phyloP scores from a whole-genome alignment of 768 basidiomycete species.

The Atractiella rhizophila region DNA sequence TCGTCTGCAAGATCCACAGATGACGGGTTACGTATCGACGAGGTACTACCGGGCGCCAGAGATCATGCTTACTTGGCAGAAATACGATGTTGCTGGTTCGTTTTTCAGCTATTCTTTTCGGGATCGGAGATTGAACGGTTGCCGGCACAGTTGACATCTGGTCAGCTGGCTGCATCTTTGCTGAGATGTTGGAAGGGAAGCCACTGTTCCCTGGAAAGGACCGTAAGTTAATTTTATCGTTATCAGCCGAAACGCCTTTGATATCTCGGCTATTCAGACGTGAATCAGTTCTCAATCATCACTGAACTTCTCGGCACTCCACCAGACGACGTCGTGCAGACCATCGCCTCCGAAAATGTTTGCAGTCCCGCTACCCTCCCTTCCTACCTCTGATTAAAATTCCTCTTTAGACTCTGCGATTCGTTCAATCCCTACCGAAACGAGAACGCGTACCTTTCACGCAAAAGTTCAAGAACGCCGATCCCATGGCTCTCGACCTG shows the following conservation, averaged over 20 bases:
- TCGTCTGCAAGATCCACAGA: conserved; percentile 95
- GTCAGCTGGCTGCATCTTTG: conserved; percentile 98
- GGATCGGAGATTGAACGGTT: background rate
- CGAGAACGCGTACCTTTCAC: conserved; percentile 83
- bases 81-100: conserved; percentile 74
- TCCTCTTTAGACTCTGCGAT: conserved; percentile 55
- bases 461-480: conserved; percentile 68
- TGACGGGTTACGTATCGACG: conserved; percentile 99
- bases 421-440: conserved; percentile 94
- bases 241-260: background rate
- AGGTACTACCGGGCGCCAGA: conserved; percentile 97
- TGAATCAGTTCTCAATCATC: conserved; percentile 99
- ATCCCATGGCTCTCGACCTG: conserved; percentile 74
- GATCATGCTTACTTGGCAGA: conserved; percentile 99
- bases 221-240: conserved; percentile 36
- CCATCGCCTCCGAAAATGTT: conserved; percentile 92
- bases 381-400: background rate
- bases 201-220: conserved; percentile 98
- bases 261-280: conserved; percentile 34
- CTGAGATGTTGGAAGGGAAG: conserved; percentile 97
- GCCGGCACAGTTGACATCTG: conserved; percentile 57
- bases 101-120: background rate
- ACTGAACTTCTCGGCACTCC: conserved; percentile 96
- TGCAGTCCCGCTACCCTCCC: conserved; percentile 17
- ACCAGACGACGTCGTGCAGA: conserved; percentile 96